Conservation (phyloP, 805 yeast species). For the Nakazawaea pomicola region DNA sequence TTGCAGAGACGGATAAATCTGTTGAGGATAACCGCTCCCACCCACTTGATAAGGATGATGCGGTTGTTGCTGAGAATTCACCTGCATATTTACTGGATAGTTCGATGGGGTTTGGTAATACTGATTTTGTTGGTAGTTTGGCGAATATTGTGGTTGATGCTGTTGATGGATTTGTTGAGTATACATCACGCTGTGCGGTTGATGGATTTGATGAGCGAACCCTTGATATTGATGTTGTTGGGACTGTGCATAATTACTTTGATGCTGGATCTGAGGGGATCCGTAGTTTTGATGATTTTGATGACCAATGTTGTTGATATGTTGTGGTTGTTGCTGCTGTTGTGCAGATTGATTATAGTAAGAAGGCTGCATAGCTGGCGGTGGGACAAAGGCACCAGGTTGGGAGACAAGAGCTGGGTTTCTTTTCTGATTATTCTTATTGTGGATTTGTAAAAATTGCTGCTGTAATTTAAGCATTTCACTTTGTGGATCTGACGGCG, state of each 20-base stretch:
- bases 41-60: too few species aligned
- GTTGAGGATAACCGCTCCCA: too few species aligned
- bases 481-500: constrained; percentile 9
- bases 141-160: constrained; percentile 16
- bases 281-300: constrained; percentile 4
- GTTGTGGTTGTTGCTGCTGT: constrained; percentile 13
- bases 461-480: constrained; percentile 18
- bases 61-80: too few species aligned
- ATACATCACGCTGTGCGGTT: too few species aligned
- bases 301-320: constrained; percentile 13
- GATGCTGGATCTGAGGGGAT: constrained; percentile 12
- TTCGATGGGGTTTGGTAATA: too few species aligned
- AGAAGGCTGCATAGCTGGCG: constrained; percentile 9
- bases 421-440: constrained; percentile 1
- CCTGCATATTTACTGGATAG: too few species aligned
- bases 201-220: not conserved
- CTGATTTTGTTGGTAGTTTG: too few species aligned
- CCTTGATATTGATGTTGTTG: constrained; percentile 16
- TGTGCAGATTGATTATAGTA: constrained; percentile 4
- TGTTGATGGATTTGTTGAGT: too few species aligned
- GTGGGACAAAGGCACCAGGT: constrained; percentile 12
- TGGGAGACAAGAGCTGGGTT: constrained; percentile 13
- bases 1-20: too few species aligned
- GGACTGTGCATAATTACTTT: constrained; percentile 16
- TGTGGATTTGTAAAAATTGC: constrained; percentile 11